Base-by-base conservation (phyloP, 306 rosid genomes). In the Quercus rubra region DNA sequence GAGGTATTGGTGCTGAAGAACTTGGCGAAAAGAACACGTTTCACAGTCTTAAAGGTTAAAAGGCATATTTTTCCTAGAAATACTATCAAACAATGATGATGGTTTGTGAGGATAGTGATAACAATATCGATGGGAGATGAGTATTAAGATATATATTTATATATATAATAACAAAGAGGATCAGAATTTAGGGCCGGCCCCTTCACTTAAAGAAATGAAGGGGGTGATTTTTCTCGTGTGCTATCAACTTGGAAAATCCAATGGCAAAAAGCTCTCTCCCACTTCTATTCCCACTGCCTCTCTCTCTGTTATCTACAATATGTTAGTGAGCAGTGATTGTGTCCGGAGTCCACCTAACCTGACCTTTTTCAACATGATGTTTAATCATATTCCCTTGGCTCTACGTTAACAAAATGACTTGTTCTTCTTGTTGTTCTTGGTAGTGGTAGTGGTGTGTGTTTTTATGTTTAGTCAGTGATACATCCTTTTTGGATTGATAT, bases 281-380 rank as follows among this genome's bases (percentile, higher is more conserved):
- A 49, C 54, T 49, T 41, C 46, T 2, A 41, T 41, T 30, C 38
- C 12, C 55, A 4, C 19, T 55, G 13, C 20, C 31, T 55, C 72
- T 35, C 80, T 74, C 74, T 52, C 57, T 61, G 18, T 63, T 67
- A 68, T 73, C 73, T 54, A 35, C 31, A 10, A 55, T 64, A n/a
- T 62, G 81, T 59, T 83, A 70, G 87, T 77, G 84, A 72, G 72
- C 23, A 30, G 78, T 80, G 80, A 83, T 64, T 74, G 58, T 70
- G 80, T 74, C 82, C 76, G 73, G 73, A 46, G 80, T 74, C 82
- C 76, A 77, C 73, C 71, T 80, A 41, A 56, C 46, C 73, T 54
- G 23, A 55, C 59, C 62, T 73, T 52, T 18, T 69, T 68, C 69
- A 68, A 77, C 56, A 61, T 1, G 14, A 35, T 71, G 28, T 73